phyloP scores from a whole-genome alignment of 441 rosid genomes.

The Populus tomentosa region DNA sequence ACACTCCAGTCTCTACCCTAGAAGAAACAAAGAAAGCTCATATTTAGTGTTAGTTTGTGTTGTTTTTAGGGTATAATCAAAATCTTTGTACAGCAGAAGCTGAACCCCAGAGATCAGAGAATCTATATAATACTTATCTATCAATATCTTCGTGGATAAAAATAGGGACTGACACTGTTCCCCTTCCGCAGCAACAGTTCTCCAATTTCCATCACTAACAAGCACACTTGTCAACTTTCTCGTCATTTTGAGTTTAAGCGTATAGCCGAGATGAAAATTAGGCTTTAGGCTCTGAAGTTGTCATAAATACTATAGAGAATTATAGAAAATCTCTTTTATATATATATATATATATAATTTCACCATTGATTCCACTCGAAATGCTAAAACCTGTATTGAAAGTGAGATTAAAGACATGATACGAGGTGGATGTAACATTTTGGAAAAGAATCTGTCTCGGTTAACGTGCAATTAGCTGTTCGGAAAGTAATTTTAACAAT shows the following conservation, averaged over 20 bases:
- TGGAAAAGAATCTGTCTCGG: too few species aligned
- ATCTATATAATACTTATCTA: background rate
- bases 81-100: constrained; percentile 29
- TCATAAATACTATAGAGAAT: too few species aligned
- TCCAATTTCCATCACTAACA: background rate
- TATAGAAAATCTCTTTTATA: too few species aligned
- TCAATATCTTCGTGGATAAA: background rate
- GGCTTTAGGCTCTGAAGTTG: too few species aligned
- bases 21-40: constrained; percentile 25
- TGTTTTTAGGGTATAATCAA: constrained; percentile 24
- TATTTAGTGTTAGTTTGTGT: constrained; percentile 23
- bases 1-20: constrained; percentile 19
- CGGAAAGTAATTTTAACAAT: too few species aligned
- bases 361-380: too few species aligned
- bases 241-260: background rate
- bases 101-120: background rate
- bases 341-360: too few species aligned
- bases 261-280: too few species aligned
- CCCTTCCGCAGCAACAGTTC: background rate
- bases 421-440: too few species aligned
- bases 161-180: background rate
- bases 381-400: too few species aligned
- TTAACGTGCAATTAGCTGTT: too few species aligned
- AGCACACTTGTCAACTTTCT: background rate
- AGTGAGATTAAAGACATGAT: too few species aligned